Evolutionary conservation across 345 rosid genomes (phyloP), one percentile per base, ranked within the genome.

Genomic region (Combretum micranthum): DNA sequence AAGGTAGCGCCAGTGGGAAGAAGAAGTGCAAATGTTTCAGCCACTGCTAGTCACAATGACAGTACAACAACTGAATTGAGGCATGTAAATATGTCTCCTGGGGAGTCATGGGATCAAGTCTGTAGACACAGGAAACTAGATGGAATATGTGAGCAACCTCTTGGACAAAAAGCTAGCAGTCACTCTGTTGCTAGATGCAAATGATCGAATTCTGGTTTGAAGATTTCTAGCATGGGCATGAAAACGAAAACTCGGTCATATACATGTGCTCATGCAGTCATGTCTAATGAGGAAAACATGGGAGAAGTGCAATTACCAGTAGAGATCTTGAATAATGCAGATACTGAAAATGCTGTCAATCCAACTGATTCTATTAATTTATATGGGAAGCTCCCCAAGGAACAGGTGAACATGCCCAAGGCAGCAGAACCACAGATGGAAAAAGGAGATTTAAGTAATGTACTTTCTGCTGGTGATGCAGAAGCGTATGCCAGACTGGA

Each of bases 181-280:
- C 62, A 65, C 32, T 56, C 67, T 47, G 32, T 20, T 42, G 25
- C 55, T 42, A 20, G 67, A 60, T 55, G 9, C 49, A 72, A 55
- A 57, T 73, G 63, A 56, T 64, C 74, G 55, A 59, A 42, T 59
- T 65, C 49, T 20, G 66, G 60, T 50, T 64, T 39, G 57, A 55
- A 66, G 52, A 60, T 44, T 13, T 17, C 19, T 50, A 44, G 57
- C 61, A 66, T 73, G 61, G 72, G 64, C 52, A 66, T 51, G 60
- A 72, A 58, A 53, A 60, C 61, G 57, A 62, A 64, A 64, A 62
- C 66, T 47, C 67, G 59, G 42, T 65, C 76, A 48, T 57, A 72
- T 44, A 21, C 23, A 32, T 32, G 39, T 54, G 52, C 50, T 58
- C 20, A 46, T 51, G 55, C 44, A n/a, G 43, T 44, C 45, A 3